Conservation (phyloP, 208 protist species). For the Balamuthia mandrillaris region DNA sequence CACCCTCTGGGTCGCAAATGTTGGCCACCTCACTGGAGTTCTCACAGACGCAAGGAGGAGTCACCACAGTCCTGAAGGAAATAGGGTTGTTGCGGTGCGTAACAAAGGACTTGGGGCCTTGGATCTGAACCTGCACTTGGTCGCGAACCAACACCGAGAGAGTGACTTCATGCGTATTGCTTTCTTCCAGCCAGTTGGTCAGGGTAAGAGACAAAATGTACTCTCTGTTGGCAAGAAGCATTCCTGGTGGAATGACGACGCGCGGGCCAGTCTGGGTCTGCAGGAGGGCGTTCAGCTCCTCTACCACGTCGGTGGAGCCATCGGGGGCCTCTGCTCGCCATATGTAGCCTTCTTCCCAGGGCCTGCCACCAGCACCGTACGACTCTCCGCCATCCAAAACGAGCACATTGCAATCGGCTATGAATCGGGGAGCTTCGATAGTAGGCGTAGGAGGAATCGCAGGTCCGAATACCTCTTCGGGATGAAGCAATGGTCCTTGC, state of each 20-base stretch:
- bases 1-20: too few relatives aligned
- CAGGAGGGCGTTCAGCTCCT: background rate
- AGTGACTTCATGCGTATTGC: background rate
- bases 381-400: background rate
- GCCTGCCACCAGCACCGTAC: background rate
- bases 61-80: too few relatives aligned
- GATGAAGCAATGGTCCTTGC: background rate
- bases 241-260: background rate
- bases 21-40: too few relatives aligned
- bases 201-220: constrained; percentile 20
- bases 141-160: too few relatives aligned
- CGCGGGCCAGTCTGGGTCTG: background rate
- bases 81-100: too few relatives aligned
- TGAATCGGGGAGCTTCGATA: background rate
- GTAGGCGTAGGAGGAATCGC: background rate
- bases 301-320: background rate
- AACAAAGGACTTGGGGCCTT: too few relatives aligned
- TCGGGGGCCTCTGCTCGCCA: background rate
- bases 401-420: background rate
- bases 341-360: background rate
- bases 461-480: background rate
- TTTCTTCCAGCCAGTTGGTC: background rate
- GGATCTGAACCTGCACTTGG: too few relatives aligned
- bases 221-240: background rate
- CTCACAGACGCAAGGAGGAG: too few relatives aligned